Evolutionary conservation across 331 rosid species (phyloP).

Genomic region (Cydonia oblonga): DNA sequence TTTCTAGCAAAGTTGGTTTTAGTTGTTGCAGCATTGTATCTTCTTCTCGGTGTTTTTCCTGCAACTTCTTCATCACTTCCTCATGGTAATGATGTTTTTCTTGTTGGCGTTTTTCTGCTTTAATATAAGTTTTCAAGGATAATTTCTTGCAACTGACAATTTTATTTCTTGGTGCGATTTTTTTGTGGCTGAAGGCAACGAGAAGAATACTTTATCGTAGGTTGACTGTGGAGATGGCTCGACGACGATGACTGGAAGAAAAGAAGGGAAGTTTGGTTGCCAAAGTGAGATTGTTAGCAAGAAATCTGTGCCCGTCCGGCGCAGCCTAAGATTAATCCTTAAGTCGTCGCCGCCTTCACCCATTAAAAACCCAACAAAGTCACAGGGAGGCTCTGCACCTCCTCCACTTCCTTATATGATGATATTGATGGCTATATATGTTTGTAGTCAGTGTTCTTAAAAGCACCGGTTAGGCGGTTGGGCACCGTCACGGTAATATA

Average conservation of each 20-base stretch:
- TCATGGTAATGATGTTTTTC: background rate
- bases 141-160: background rate
- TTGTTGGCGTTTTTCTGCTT: no score
- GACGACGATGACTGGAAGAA: background rate
- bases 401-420: background rate
- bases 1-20: background rate
- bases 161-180: background rate
- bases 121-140: background rate
- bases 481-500: no score
- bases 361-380: background rate
- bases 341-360: slow-evolving; percentile 15
- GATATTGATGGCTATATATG: no score
- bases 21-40: background rate
- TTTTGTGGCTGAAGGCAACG: background rate
- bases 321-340: background rate
- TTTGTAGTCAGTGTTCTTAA: no score
- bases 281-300: background rate
- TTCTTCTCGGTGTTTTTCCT: slow-evolving; percentile 1
- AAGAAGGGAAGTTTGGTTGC: background rate
- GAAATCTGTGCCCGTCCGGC: background rate
- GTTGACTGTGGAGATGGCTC: slow-evolving; percentile 7
- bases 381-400: background rate
- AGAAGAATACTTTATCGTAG: background rate
- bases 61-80: slow-evolving; percentile 1
- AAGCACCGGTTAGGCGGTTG: no score